Percentiles rank a stretch among this genome's conserved stretches.
These are phyloP conservation scores for Balakata baccata DNA, from an alignment of 345 rosid genomes.

Conservation along the genomic window DNA sequence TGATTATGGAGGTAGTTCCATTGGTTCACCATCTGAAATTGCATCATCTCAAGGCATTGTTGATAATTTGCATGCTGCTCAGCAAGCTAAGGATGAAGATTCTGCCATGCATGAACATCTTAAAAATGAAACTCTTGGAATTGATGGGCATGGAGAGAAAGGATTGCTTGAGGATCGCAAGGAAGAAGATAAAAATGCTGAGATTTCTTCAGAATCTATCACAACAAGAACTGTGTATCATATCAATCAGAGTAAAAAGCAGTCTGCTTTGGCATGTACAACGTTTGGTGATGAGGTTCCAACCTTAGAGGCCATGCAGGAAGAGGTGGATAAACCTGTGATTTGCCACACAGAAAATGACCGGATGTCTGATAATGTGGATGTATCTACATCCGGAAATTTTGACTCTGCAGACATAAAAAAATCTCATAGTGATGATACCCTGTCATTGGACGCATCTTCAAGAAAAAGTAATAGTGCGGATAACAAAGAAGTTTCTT, in stretches of 20 bases:
- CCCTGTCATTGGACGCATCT: conserved; percentile 14
- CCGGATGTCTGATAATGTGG: not conserved
- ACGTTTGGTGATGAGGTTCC: conserved; percentile 26
- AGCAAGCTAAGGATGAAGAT: conserved; percentile 19
- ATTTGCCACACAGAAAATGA: conserved; percentile 24
- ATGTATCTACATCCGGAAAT: conserved; percentile 24
- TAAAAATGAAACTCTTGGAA: conserved; percentile 24
- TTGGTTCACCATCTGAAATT: conserved; percentile 30
- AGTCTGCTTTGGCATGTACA: conserved; percentile 20
- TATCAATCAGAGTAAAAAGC: conserved; percentile 20
- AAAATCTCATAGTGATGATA: conserved; percentile 22
- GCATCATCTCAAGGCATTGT: conserved; percentile 23
- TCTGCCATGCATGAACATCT: conserved; percentile 22
- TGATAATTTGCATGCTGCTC: conserved; percentile 3
- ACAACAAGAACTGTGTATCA: conserved; percentile 25
- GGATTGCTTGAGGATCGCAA: conserved; percentile 19
- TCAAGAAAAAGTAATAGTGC: conserved; percentile 15
- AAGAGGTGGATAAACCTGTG: conserved; percentile 30
- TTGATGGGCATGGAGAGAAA: conserved; percentile 17
- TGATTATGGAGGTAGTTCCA: conserved; percentile 28
- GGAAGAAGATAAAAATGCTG: conserved; percentile 29
- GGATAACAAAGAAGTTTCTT: conserved; percentile 13
- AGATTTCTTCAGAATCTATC: conserved; percentile 28
- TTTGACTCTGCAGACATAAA: conserved; percentile 31
- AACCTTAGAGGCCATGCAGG: conserved; percentile 26